These are phyloP conservation scores for Diutina rugosa DNA, from an alignment of 1,139 yeast species.

Conservation along the genomic window DNA sequence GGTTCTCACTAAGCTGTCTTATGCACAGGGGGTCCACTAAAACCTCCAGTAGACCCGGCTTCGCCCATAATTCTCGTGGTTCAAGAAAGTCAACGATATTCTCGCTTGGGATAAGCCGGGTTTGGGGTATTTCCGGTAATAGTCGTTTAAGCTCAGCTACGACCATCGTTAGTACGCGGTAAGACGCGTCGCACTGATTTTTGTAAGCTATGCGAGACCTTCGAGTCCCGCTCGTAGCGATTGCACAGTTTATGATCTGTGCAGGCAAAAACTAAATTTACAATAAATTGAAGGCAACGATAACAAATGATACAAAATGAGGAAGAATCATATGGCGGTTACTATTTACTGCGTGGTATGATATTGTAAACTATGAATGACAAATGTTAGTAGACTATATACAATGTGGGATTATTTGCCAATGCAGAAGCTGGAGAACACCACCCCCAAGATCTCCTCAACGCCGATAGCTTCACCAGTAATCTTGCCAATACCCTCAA, in stretches of 20 bases:
- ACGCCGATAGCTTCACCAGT: constrained; percentile 85
- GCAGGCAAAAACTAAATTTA: too few species aligned
- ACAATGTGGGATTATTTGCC: constrained; percentile 46
- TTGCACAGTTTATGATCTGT: too few species aligned
- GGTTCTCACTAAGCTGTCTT: neutral
- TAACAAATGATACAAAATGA: too few species aligned
- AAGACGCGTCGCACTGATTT: neutral
- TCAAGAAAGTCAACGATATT: neutral
- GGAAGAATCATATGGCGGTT: too few species aligned
- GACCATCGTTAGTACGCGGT: neutral
- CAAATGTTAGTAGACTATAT: neutral
- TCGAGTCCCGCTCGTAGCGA: too few species aligned
- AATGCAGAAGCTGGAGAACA: constrained; percentile 84
- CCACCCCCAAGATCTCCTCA: constrained; percentile 84
- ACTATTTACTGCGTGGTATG: too few species aligned
- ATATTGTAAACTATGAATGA: too few species aligned
- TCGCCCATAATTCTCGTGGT: neutral
- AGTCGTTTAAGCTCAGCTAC: neutral
- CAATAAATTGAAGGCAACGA: too few species aligned
- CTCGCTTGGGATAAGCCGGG: neutral
- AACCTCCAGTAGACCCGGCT: neutral
- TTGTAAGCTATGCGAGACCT: too few species aligned
- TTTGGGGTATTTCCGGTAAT: neutral
- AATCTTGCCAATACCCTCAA: constrained; percentile 82
- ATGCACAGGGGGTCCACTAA: neutral